Evolutionary conservation across 148 eudicot species (phyloP).

Genomic region (Silene latifolia): DNA sequence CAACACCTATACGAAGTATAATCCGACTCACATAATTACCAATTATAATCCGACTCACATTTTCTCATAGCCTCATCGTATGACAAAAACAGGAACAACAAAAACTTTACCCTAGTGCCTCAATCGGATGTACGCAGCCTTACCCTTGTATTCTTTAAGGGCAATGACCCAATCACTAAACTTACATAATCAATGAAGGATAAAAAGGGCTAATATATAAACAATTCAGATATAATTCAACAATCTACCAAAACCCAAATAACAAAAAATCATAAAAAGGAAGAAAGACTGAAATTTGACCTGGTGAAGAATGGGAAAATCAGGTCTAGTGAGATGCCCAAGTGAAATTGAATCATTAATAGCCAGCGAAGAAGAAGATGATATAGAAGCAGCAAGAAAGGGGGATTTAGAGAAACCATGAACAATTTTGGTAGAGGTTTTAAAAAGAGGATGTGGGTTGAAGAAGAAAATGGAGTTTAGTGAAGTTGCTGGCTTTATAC

Average conservation of each 20-base stretch:
- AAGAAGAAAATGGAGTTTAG: slow-evolving; percentile 20
- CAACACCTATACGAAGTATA: too few species aligned
- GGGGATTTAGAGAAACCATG: slow-evolving; percentile 21
- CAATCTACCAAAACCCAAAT: neutral
- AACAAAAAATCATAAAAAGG: neutral
- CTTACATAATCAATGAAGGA: too few species aligned
- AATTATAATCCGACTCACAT: too few species aligned
- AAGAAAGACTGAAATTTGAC: slow-evolving; percentile 21
- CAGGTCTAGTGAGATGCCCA: slow-evolving; percentile 66
- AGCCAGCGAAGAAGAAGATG: slow-evolving; percentile 32
- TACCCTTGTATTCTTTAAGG: too few species aligned
- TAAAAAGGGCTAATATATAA: neutral
- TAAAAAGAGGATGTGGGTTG: slow-evolving; percentile 30
- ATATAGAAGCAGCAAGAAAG: slow-evolving; percentile 13
- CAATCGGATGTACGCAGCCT: too few species aligned
- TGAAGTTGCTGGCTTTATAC: slow-evolving; percentile 39
- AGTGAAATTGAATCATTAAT: slow-evolving; percentile 57
- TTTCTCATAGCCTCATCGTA: too few species aligned
- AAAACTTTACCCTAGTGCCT: too few species aligned
- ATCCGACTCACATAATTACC: too few species aligned
- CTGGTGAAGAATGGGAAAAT: slow-evolving; percentile 89
- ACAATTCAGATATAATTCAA: neutral
- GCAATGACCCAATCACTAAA: too few species aligned
- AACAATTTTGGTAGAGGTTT: slow-evolving; percentile 18
- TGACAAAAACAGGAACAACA: too few species aligned